phyloP scores from a whole-genome alignment of 73 alveolate genomes.

The Paramecium octaurelia region DNA sequence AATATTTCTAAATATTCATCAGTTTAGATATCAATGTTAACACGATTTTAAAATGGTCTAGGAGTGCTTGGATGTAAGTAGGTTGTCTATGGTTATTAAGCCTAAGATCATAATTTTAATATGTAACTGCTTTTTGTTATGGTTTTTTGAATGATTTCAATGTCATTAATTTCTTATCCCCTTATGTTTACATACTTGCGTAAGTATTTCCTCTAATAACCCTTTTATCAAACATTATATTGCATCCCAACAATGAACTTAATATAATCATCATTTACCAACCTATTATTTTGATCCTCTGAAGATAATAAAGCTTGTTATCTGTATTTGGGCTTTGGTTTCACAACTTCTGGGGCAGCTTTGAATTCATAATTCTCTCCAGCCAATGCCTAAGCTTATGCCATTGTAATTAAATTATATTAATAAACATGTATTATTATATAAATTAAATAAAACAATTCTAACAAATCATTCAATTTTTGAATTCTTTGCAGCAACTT shows the following conservation, averaged over 20 bases:
- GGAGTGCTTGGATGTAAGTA: slow-evolving; percentile 66
- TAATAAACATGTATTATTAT: neutral
- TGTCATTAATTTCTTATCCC: slow-evolving; percentile 69
- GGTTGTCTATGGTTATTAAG: slow-evolving; percentile 13
- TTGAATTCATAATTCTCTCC: slow-evolving; percentile 56
- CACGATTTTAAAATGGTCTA: slow-evolving; percentile 71
- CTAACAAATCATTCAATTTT: neutral
- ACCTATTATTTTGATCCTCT: slow-evolving; percentile 11
- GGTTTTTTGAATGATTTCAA: slow-evolving; percentile 51
- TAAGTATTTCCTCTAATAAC: slow-evolving; percentile 94
- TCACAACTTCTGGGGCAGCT: slow-evolving; percentile 54
- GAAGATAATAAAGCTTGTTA: neutral
- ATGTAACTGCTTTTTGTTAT: slow-evolving; percentile 42
- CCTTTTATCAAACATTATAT: slow-evolving; percentile 89
- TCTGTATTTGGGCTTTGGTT: slow-evolving; percentile 58
- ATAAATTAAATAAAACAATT: neutral
- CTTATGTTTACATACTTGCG: slow-evolving; percentile 86
- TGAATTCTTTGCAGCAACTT: neutral
- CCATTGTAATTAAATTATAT: neutral
- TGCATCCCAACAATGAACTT: slow-evolving; percentile 45
- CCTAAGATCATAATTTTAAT: slow-evolving; percentile 28
- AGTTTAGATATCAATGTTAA: slow-evolving; percentile 68
- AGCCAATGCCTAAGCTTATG: slow-evolving; percentile 51
- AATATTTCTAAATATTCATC: slow-evolving; percentile 71
- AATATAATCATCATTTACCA: neutral